These are phyloP conservation scores for Malbranchea zuffiana DNA, from an alignment of 2,329 filamentous ascomycete species.

Conservation along the genomic window DNA sequence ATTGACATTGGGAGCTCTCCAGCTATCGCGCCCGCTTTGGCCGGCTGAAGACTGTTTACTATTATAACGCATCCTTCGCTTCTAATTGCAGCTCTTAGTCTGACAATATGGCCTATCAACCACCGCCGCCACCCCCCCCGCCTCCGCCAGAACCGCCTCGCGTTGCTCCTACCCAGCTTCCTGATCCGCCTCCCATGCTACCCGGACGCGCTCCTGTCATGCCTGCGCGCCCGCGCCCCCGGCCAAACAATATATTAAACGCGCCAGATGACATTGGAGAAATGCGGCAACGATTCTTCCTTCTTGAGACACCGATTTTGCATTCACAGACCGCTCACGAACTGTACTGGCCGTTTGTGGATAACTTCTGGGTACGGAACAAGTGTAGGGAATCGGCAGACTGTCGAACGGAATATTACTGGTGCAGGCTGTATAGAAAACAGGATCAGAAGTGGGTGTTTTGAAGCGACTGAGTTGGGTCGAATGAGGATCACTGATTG, in stretches of 20 bases:
- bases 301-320: conserved; percentile 4
- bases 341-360: conserved; percentile 10
- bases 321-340: conserved; percentile 7
- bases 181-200: conserved; percentile 6
- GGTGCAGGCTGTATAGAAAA: conserved; percentile 9
- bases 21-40: neutral
- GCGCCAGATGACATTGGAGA: conserved; percentile 8
- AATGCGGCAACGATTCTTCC: conserved; percentile 9
- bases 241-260: conserved; percentile 9
- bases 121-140: neutral
- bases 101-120: neutral
- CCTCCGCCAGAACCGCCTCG: neutral
- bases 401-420: conserved; percentile 10
- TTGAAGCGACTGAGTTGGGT: neutral
- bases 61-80: neutral
- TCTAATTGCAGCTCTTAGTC: neutral
- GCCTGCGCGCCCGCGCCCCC: too few relatives aligned
- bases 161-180: neutral
- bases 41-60: neutral
- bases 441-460: conserved; percentile 6
- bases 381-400: conserved; percentile 8
- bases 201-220: conserved; percentile 6
- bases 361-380: conserved; percentile 10
- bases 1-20: neutral
- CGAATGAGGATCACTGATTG: neutral